Evolutionary conservation across 139 green algal genomes (phyloP).

Genomic region (Haematococcus lacustris): DNA sequence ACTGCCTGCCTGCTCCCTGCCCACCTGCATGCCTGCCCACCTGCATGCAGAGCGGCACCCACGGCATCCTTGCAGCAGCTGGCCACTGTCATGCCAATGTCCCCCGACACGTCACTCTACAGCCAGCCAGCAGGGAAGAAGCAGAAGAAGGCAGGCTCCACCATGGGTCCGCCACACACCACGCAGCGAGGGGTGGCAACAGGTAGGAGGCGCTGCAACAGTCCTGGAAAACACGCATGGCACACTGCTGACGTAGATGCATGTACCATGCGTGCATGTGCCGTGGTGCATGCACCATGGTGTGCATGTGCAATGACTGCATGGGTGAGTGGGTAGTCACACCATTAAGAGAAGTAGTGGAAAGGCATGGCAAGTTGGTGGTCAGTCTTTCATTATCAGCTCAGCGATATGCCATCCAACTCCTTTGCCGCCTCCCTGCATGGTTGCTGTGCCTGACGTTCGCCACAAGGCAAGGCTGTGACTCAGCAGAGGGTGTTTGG

Average conservation of each 20-base stretch:
- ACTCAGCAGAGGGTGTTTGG: too few species aligned
- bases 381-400: too few species aligned
- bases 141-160: conserved; percentile 6
- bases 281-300: not conserved
- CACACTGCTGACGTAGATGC: too few species aligned
- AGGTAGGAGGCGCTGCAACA: not conserved
- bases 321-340: too few species aligned
- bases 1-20: not conserved
- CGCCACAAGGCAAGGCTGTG: too few species aligned
- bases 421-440: too few species aligned
- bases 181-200: not conserved
- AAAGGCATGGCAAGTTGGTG: too few species aligned
- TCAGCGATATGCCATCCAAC: too few species aligned
- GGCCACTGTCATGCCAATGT: too few species aligned
- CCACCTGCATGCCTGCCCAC: not conserved
- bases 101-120: not conserved
- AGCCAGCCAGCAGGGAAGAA: conserved; percentile 6
- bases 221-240: not conserved
- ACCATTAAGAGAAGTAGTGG: too few species aligned
- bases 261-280: too few species aligned
- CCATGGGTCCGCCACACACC: not conserved
- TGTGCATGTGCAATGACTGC: not conserved
- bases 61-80: not conserved
- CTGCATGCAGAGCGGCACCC: not conserved
- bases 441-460: too few species aligned